Evolutionary conservation across 768 basidiomycete genomes (phyloP), one percentile per base, ranked within the genome.

Genomic region (Hericium alpestre): DNA sequence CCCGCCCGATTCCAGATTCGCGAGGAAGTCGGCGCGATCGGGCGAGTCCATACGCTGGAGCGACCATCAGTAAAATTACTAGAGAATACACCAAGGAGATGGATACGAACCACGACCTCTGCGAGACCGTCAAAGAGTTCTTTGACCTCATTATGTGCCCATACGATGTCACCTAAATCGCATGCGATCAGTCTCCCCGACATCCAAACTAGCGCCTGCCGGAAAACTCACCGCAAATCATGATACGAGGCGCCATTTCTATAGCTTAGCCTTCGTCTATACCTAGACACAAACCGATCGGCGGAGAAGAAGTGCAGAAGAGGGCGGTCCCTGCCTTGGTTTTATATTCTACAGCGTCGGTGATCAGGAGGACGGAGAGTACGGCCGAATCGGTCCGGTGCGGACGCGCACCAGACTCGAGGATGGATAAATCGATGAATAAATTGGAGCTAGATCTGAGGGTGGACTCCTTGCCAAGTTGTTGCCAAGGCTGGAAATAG

Each of bases 121-220:
- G 90, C 83, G 56, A 89, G 78, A 54, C 76, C 73, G 0, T 77
- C 77, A 39, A 93, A 79, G 58, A 90, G 73, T 39, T 76, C 71
- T 56, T 82, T 72, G 54, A 83, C 75, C 57, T 93, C 88, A 23
- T 88, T 76, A 58, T 87, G 82, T 0, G 91, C 89, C 90, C 90
- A 93, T 32, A 85, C 77, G 56, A 93, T 80, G 59, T 81, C 71
- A 54, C 82, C 89, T 89, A 64, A 6, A 56, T 8, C 12, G 22
- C 3, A 7, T 27, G 50, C 51, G 18, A 39, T 56, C 27, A 46
- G 52, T 10, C 7, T 7, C 32, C 25, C 32, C 6, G 52, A 43
- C 10, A 8, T 15, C 23, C 25, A 18, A 18, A 20, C 15, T 20
- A 20, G 16, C 38, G 43, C 47, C 20, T 52, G 13, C 32, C 27